Percentiles rank a stretch among this genome's conserved stretches.
Evolutionary conservation across 176 grass and related monocot genomes (phyloP).

Genomic region (Triticum timopheevii): DNA sequence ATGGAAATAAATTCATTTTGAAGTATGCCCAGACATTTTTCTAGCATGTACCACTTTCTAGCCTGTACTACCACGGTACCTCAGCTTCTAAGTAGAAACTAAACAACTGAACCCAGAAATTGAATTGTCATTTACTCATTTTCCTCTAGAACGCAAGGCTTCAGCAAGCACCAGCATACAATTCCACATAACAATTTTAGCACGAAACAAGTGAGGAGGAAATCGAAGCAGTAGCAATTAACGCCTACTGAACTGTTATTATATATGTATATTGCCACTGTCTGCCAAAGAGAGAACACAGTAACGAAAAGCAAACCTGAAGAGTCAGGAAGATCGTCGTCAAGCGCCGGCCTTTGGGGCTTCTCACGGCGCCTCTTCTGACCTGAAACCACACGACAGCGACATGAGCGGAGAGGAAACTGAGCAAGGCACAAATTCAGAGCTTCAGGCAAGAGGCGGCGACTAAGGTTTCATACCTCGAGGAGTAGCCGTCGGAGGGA

Average conservation of each 20-base stretch:
- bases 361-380: constrained; percentile 18
- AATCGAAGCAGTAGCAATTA: background rate
- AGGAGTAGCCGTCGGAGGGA: background rate
- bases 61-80: background rate
- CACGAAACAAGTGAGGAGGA: background rate
- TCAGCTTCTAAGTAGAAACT: background rate
- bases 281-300: too few species aligned
- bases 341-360: background rate
- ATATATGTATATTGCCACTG: too few species aligned
- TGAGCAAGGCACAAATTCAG: background rate
- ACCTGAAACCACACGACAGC: background rate
- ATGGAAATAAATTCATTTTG: too few species aligned
- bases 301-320: constrained; percentile 13
- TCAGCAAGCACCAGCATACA: background rate
- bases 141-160: too few species aligned
- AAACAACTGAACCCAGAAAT: background rate
- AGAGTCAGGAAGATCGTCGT: background rate
- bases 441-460: background rate
- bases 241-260: background rate
- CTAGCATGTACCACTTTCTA: background rate
- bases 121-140: too few species aligned
- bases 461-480: background rate
- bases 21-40: too few species aligned
- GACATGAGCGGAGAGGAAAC: background rate
- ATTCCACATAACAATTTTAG: background rate